Conservation (phyloP, 2,329 filamentous ascomycete genomes). For the Botrytis galanthina region DNA sequence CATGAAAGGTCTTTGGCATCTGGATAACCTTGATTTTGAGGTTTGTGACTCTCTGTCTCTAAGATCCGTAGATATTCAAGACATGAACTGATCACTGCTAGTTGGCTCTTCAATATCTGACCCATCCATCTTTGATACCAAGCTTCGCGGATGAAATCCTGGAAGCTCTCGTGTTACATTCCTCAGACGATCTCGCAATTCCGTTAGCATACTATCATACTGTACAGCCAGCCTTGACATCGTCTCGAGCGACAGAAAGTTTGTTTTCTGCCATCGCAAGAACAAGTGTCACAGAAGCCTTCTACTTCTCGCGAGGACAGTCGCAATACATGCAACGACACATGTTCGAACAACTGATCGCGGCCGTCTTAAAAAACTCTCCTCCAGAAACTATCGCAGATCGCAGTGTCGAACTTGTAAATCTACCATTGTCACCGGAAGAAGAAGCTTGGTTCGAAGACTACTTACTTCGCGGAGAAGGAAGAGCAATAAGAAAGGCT, state of each 20-base stretch:
- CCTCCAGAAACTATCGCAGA: slow-evolving; percentile 46
- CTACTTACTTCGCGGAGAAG: slow-evolving; percentile 62
- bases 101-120: slow-evolving; percentile 70
- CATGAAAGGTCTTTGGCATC: slow-evolving; percentile 77
- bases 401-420: slow-evolving; percentile 66
- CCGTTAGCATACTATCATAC: slow-evolving; percentile 77
- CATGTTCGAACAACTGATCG: slow-evolving; percentile 66
- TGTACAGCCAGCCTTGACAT: slow-evolving; percentile 69
- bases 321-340: slow-evolving; percentile 58
- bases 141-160: slow-evolving; percentile 85
- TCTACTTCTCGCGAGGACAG: slow-evolving; percentile 68
- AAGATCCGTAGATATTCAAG: not conserved
- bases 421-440: slow-evolving; percentile 65
- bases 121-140: slow-evolving; percentile 74
- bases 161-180: slow-evolving; percentile 61
- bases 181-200: slow-evolving; percentile 60
- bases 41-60: slow-evolving; percentile 42
- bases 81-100: slow-evolving; percentile 39
- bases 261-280: slow-evolving; percentile 68
- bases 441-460: slow-evolving; percentile 76
- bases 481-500: slow-evolving; percentile 61
- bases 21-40: slow-evolving; percentile 70
- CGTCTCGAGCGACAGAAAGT: slow-evolving; percentile 57
- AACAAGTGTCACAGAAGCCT: slow-evolving; percentile 68
- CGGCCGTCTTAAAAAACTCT: slow-evolving; percentile 50